Evolutionary conservation across 352 stramenopile genomes (phyloP), one percentile per base, ranked within the genome.

Genomic region (Globisporangium recalcitrans): DNA sequence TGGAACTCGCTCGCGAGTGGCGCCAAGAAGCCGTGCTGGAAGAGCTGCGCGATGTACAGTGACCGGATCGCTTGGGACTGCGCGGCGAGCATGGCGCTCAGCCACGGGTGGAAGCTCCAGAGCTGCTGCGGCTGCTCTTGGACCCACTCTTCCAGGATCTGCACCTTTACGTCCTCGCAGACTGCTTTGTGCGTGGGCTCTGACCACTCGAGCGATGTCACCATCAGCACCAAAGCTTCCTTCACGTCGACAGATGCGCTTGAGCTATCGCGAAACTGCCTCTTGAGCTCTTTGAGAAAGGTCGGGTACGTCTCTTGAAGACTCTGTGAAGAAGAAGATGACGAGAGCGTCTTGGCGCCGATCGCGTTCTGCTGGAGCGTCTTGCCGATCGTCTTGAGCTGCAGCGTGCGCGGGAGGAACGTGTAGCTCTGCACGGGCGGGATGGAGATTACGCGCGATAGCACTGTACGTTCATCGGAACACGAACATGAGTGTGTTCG

Each of bases 361-460:
- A 78, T 54, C 31, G 66, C 68, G 62, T 82, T 83, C 31, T 67
- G 66, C 42, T 83, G 72, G 19, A 85, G 63, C 1, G 68, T 71
- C 32, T 72, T 72, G 14, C 70, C 77, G 48, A 85, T 62, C 1
- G 64, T 38, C 24, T 63, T 63, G 24, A 83, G 55, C 24, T 78
- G 71, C 6, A 80, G 51, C 9, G 73, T 80, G 11, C 72, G 66
- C 1, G 77, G 74, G 6, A 62, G 74, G 9, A 81, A 62, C 11
- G 65, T 24, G 34, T 75, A 85, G 53, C 72, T 80, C 57, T 80
- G 67, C 1, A 76, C 3, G 34, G 74, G 71, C 27, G 61, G 34
- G 13, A 80, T 67, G 1, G 51, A 27, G 0, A 80, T 59, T 44
- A 36, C 65, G 14, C 65, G 60, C 6, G 63, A 69, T 26, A 83